phyloP scores from a whole-genome alignment of 73 alveolate species.

The Tetrahymena thermophila region DNA sequence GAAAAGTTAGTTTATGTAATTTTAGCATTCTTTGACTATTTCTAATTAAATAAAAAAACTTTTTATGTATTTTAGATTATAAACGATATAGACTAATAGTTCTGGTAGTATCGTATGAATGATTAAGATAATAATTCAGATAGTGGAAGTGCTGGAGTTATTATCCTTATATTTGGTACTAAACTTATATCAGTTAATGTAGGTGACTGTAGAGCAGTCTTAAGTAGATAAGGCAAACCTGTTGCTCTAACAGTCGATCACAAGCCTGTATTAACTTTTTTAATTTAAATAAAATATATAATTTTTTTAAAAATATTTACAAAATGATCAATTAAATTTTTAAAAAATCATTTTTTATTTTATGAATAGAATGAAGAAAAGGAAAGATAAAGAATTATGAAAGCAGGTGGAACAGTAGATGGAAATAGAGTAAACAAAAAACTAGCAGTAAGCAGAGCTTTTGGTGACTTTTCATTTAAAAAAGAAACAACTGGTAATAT shows the following conservation, averaged over 20 bases:
- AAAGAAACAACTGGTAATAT: conserved; percentile 40
- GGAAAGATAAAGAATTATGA: conserved; percentile 77
- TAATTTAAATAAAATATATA: no score
- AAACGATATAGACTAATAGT: conserved; percentile 11
- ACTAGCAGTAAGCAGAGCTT: conserved; percentile 85
- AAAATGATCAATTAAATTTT: conserved; percentile 2
- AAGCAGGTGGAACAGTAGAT: conserved; percentile 77
- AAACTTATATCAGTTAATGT: conserved; percentile 79
- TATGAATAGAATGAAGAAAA: conserved; percentile 8
- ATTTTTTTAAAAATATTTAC: no score
- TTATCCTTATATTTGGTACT: conserved; percentile 56
- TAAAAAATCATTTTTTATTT: background rate
- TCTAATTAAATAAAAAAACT: background rate
- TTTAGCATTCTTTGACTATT: background rate
- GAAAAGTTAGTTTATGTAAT: background rate
- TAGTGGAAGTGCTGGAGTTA: conserved; percentile 65
- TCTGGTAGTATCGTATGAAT: conserved; percentile 1
- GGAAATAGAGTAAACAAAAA: conserved; percentile 82
- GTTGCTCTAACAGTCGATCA: conserved; percentile 65
- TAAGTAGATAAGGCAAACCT: conserved; percentile 59
- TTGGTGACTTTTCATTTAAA: conserved; percentile 90
- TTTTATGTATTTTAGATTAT: background rate
- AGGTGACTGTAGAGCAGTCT: conserved; percentile 89
- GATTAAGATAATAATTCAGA: background rate
- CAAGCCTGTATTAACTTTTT: conserved; percentile 48